These are phyloP conservation scores for Thielaviopsis ethacetica DNA, from an alignment of 2,329 filamentous ascomycete genomes.

Conservation along the genomic window DNA sequence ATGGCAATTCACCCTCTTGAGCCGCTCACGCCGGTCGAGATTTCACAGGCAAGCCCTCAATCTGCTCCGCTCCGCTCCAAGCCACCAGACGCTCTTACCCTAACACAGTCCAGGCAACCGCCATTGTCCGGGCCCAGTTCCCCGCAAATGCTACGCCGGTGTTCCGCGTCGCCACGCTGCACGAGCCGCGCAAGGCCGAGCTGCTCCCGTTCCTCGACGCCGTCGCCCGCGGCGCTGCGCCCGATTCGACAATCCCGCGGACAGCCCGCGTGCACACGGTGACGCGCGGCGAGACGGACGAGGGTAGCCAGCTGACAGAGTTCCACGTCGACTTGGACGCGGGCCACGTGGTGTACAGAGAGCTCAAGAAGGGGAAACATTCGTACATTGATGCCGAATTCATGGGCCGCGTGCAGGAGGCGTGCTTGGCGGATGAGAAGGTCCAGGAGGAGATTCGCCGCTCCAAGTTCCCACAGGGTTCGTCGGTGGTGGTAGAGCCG, in stretches of 20 bases:
- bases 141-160: constrained; percentile 15
- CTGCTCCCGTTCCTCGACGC: constrained; percentile 28
- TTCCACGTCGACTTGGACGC: constrained; percentile 20
- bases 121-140: constrained; percentile 6
- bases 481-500: constrained; percentile 31
- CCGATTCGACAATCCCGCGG: constrained; percentile 18
- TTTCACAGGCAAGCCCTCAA: constrained; percentile 1
- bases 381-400: constrained; percentile 30
- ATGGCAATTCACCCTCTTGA: background rate
- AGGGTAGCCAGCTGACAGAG: constrained; percentile 18
- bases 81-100: background rate
- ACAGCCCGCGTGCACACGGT: constrained; percentile 25
- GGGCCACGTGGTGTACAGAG: constrained; percentile 16
- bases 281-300: constrained; percentile 6
- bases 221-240: constrained; percentile 19
- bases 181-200: constrained; percentile 31
- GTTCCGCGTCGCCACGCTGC: constrained; percentile 34
- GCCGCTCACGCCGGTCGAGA: background rate
- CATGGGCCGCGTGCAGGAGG: constrained; percentile 30
- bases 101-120: background rate
- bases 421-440: constrained; percentile 25
- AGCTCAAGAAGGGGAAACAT: constrained; percentile 25
- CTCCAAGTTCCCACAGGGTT: constrained; percentile 27
- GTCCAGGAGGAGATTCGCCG: constrained; percentile 27
- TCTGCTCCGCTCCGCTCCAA: background rate